Evolutionary conservation across 129 eudicot genomes (phyloP), one percentile per base, ranked within the genome.

Genomic region (Apium graveolens): DNA sequence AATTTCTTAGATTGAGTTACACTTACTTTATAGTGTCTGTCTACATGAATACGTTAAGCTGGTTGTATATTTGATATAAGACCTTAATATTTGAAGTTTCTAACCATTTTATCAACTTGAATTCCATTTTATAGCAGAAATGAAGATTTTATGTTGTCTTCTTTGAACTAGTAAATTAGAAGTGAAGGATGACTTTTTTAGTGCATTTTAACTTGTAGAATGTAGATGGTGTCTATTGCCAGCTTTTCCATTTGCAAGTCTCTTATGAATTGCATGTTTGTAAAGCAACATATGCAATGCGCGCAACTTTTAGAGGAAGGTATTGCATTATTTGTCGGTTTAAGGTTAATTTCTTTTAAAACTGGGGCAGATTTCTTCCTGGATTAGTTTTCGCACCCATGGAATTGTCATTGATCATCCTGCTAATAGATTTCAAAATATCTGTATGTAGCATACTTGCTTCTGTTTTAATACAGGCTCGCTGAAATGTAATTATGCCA

Each of bases 121-220:
- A 45, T 44, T 31, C 21, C 6, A 43, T 31, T 37, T 70, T 27
- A 16, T 11, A 48, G 34, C 14, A n/a, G 26, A 48, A 75, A 63
- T 63, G 70, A 63, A 45, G 78, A 46, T 34, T 27, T 29, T 74
- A 46, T n/a, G 41, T 45, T 48, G 78, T 75, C 57, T 20, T 75
- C 29, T 24, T 2, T 24, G 16, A 18, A 48, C 51, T 14, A 31
- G 62, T 75, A 48, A 44, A 53, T 51, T 29, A 18, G 44, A 75
- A 45, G 32, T 46, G 38, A 35, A 38, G 46, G 41, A 38, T 37
- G 74, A 21, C 21, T 68, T 32, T 35, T 35, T 5, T 70, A 17
- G 45, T 34, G 20, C 43, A 70, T 38, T 35, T 69, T 38, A 70
- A 32, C 24, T 35, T 32, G 44, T 70, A 69, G 44, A 69, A 4